Conservation (phyloP, 208 protist species). For the Acanthamoeba sp. region DNA sequence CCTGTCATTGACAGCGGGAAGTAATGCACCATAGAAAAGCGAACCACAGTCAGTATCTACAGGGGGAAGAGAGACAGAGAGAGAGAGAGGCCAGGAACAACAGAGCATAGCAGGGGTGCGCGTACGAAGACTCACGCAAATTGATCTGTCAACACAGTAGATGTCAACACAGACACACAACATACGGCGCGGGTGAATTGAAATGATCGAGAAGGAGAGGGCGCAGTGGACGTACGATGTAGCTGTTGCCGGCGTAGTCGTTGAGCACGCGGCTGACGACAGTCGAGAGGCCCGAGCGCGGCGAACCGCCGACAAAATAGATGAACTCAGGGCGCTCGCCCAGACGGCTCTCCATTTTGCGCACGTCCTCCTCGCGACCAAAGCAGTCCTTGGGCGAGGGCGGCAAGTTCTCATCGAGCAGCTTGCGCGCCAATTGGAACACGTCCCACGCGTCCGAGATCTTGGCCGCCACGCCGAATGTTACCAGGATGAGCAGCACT, state of each 20-base stretch:
- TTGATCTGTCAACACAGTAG: constrained; percentile 3
- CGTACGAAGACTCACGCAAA: constrained; percentile 50
- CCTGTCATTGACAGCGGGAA: neutral
- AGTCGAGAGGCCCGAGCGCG: constrained; percentile 34
- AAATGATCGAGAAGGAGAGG: neutral
- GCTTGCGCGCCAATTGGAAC: constrained; percentile 20
- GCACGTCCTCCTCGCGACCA: constrained; percentile 53
- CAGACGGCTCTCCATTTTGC: constrained; percentile 24
- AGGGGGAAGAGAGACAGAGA: neutral
- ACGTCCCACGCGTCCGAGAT: constrained; percentile 56
- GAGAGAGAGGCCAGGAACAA: neutral
- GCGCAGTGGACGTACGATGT: neutral
- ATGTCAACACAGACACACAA: neutral
- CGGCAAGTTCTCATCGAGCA: constrained; percentile 49
- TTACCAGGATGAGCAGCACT: constrained; percentile 22
- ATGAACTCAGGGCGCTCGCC: constrained; percentile 69
- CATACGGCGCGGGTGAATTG: neutral
- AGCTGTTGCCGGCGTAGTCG: constrained; percentile 49
- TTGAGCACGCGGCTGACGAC: constrained; percentile 8
- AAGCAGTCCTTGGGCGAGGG: constrained; percentile 51
- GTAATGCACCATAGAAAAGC: neutral
- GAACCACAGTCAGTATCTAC: neutral
- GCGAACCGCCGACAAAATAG: constrained; percentile 48
- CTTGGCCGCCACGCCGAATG: constrained; percentile 30
- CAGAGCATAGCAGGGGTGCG: too few species aligned